Percentiles rank a stretch among this genome's conserved stretches.
Conservation (phyloP, 768 basidiomycete species). For the Kockovaella imperatae region DNA sequence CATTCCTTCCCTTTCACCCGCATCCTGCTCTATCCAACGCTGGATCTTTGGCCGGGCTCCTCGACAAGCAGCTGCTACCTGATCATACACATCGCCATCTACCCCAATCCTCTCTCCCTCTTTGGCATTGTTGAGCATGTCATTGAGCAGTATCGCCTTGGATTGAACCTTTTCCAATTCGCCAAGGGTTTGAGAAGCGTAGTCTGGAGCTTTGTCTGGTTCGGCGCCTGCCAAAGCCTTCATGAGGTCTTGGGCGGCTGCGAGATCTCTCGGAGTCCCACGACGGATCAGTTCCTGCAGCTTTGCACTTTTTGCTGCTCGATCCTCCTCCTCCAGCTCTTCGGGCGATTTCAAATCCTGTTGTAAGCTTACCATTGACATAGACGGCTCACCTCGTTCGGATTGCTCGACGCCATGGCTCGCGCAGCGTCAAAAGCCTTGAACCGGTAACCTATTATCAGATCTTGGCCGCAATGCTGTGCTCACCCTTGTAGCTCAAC, state of each 20-base stretch:
- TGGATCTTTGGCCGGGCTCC: constrained; percentile 88
- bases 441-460: constrained; percentile 47
- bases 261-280: constrained; percentile 89
- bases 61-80: constrained; percentile 76
- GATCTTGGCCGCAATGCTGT: background rate
- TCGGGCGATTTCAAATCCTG: constrained; percentile 90
- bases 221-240: constrained; percentile 89
- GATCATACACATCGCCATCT: constrained; percentile 88
- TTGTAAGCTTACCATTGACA: background rate
- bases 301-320: constrained; percentile 91
- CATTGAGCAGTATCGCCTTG: constrained; percentile 90
- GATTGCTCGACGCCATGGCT: constrained; percentile 43
- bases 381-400: constrained; percentile 43
- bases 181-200: constrained; percentile 75
- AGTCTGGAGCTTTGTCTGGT: constrained; percentile 89
- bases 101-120: constrained; percentile 67
- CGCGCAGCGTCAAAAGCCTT: constrained; percentile 46
- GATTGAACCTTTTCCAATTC: constrained; percentile 91
- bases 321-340: constrained; percentile 90
- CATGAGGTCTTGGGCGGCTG: constrained; percentile 95
- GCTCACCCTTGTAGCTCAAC: constrained; percentile 82
- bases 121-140: constrained; percentile 91
- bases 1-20: constrained; percentile 56
- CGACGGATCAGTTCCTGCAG: constrained; percentile 95
- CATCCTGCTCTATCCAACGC: constrained; percentile 83